Evolutionary conservation across 1,139 yeast species (phyloP).

Genomic region (Saccharomyces uvarum): DNA sequence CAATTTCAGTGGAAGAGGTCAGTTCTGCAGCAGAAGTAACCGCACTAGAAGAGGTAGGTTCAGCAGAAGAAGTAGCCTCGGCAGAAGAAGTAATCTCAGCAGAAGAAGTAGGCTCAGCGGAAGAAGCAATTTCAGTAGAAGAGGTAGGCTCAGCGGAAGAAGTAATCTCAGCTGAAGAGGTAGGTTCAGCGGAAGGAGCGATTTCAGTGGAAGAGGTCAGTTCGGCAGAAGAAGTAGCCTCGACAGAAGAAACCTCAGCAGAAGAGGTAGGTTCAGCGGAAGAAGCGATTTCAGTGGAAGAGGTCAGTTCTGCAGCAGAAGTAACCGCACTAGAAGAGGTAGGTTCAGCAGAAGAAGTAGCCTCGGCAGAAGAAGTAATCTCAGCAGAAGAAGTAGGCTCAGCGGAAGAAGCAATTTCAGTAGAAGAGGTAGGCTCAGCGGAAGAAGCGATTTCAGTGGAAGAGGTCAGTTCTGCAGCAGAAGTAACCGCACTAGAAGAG

Average conservation of each 20-base stretch:
- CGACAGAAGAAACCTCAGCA: constrained; percentile 15
- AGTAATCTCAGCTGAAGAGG: constrained; percentile 1
- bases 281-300: constrained; percentile 1
- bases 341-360: too few species aligned
- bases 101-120: neutral
- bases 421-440: neutral
- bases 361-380: too few species aligned
- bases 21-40: neutral
- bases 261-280: constrained; percentile 11
- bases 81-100: too few species aligned
- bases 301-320: neutral
- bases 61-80: neutral
- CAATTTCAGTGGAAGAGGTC: constrained; percentile 3
- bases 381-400: neutral
- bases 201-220: neutral
- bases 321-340: too few species aligned
- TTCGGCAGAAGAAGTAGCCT: constrained; percentile 22
- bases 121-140: neutral
- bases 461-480: constrained; percentile 3
- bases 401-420: too few species aligned
- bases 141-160: constrained; percentile 10
- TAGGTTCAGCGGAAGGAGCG: neutral
- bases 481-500: neutral
- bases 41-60: too few species aligned
- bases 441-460: neutral